Percentiles rank a stretch among this genome's conserved stretches.
phyloP scores from a whole-genome alignment of 106 monocot species.

The Platanthera zijinensis region DNA sequence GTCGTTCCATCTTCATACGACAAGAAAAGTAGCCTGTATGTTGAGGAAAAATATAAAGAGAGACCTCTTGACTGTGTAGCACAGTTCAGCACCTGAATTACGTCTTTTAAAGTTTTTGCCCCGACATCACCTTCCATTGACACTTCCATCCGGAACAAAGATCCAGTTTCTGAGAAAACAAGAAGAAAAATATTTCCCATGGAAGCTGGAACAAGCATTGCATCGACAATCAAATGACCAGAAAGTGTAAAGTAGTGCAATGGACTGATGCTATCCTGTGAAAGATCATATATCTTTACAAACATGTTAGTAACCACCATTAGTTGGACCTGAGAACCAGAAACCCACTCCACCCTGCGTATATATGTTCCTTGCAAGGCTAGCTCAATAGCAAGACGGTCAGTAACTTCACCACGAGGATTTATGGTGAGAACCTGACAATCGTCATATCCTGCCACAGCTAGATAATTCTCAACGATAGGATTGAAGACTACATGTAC shows the following conservation, averaged over 20 bases:
- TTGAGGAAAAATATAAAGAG: constrained; percentile 67
- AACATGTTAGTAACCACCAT: constrained; percentile 93
- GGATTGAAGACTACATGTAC: constrained; percentile 82
- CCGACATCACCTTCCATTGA: constrained; percentile 77
- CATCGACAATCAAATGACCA: constrained; percentile 80
- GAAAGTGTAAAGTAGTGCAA: constrained; percentile 78
- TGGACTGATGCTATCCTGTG: constrained; percentile 95
- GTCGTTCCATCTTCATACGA: constrained; percentile 84
- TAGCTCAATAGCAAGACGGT: constrained; percentile 97
- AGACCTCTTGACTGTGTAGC: constrained; percentile 45
- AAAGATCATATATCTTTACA: constrained; percentile 98
- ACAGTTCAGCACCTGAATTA: constrained; percentile 34
- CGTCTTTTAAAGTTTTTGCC: constrained; percentile 63
- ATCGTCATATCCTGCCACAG: constrained; percentile 88
- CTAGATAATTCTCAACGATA: constrained; percentile 77
- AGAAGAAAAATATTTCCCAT: constrained; percentile 79
- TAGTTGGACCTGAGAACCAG: constrained; percentile 93
- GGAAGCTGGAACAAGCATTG: constrained; percentile 68
- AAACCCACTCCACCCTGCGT: constrained; percentile 83
- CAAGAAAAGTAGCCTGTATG: constrained; percentile 75
- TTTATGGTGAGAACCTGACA: constrained; percentile 95
- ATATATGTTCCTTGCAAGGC: constrained; percentile 87
- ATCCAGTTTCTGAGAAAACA: constrained; percentile 74
- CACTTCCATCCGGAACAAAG: constrained; percentile 61
- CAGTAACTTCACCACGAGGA: constrained; percentile 94